Base-by-base conservation (phyloP, 768 basidiomycete genomes). In the Paxillus ammoniavirescens region DNA sequence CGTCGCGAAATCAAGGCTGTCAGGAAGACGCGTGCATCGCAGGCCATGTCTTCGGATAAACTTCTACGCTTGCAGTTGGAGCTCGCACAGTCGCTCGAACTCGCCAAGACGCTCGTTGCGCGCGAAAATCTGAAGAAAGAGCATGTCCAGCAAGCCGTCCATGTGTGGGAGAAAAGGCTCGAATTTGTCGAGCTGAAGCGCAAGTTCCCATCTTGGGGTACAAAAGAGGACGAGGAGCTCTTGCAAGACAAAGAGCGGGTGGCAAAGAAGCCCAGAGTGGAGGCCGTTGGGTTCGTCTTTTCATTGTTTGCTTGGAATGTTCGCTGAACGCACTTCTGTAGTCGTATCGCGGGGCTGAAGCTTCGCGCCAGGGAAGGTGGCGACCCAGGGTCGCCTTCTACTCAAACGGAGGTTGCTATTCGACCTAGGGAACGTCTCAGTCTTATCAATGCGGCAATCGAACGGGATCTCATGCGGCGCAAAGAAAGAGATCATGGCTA, bases 1-100 rank as follows among this genome's bases (percentile, higher is more conserved):
- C 82, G 94, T 55, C 87, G 95, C 50, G 96, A 98, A 68, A 87
- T 89, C 71, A 98, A 98, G 68, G 86, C 91, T 4, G 82, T 92
- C 42, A 86, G 97, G 57, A 98, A 98, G 75, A 98, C 96, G 8
- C 85, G 96, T 8, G 87, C 93, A 13, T 89, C 89, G 1, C 95
- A 98, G 64, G 86, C 85, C 9, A 88, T 89, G 1, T 92, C 87
- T 15, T 87, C 93, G 13, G 96, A 98, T 63, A 91, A 93, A 60
- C 82, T 99, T 59, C 71, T 84, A 5, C 89, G 92, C 17, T 75
- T 98, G 14, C 86, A 91, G 58, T 67, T 72, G 30, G 94, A 98
- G 70, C 75, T 99, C 5, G 69, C 78, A 2, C 82, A 79, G 44
- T 84, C 90, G 0, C 74, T 89, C 2, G 84, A 91, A 36, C 77